Evolutionary conservation across 768 basidiomycete species (phyloP).

Genomic region (Boletus tylopilopsis): DNA sequence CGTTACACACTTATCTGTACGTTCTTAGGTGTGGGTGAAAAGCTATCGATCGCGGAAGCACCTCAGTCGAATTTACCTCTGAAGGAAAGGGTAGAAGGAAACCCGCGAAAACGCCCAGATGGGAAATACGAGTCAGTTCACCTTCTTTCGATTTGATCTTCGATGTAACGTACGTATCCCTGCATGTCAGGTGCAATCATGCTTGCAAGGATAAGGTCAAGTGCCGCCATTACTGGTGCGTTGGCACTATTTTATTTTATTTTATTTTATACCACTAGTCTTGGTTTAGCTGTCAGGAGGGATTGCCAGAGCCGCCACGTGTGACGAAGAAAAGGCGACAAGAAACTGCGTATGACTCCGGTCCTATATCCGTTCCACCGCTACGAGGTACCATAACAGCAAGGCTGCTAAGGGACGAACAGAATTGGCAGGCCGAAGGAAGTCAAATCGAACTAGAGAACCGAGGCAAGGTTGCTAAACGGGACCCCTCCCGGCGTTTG

Average conservation of each 20-base stretch:
- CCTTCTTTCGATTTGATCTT: background rate
- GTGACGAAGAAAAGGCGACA: conserved; percentile 29
- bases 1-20: background rate
- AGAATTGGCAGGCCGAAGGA: background rate
- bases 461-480: conserved; percentile 21
- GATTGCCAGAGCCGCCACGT: conserved; percentile 50
- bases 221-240: conserved; percentile 73
- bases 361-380: background rate
- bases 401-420: conserved; percentile 3
- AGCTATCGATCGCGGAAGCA: background rate
- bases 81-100: conserved; percentile 5
- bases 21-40: conserved; percentile 1
- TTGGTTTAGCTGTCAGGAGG: conserved; percentile 64
- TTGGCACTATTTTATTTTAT: conserved; percentile 6
- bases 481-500: conserved; percentile 36
- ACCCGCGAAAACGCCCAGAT: conserved; percentile 47
- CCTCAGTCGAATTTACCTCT: conserved; percentile 1
- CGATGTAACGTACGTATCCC: background rate
- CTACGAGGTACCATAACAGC: background rate
- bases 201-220: conserved; percentile 70
- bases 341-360: conserved; percentile 20
- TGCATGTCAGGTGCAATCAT: conserved; percentile 66
- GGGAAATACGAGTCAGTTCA: conserved; percentile 57
- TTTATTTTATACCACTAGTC: conserved; percentile 8
- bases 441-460: conserved; percentile 8